Evolutionary conservation across 352 stramenopile species (phyloP).

Genomic region (Phytophthora megakarya): DNA sequence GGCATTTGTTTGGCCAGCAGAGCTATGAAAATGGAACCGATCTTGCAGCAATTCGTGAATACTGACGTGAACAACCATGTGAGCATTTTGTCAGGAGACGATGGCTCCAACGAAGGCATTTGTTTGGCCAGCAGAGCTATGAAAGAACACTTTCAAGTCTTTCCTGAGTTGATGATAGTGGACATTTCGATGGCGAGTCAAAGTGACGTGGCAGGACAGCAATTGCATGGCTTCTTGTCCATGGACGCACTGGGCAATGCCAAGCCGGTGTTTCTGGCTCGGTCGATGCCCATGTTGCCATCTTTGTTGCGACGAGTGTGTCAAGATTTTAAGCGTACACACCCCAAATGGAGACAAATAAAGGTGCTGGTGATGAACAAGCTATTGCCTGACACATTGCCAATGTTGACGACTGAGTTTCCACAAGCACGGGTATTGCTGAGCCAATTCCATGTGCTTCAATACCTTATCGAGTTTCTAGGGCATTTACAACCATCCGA

Average conservation of each 20-base stretch:
- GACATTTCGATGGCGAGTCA: constrained; percentile 36
- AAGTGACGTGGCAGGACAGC: constrained; percentile 19
- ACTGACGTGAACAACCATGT: constrained; percentile 76
- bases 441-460: constrained; percentile 77
- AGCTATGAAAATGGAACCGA: no score
- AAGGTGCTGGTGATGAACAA: constrained; percentile 76
- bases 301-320: constrained; percentile 65
- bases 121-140: constrained; percentile 74
- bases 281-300: constrained; percentile 53
- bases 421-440: constrained; percentile 57
- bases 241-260: constrained; percentile 74
- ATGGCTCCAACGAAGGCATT: constrained; percentile 76
- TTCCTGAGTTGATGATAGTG: constrained; percentile 61
- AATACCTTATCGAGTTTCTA: constrained; percentile 59
- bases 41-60: constrained; percentile 75
- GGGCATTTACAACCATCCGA: constrained; percentile 14
- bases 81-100: constrained; percentile 70
- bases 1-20: constrained; percentile 75
- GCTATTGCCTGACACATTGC: constrained; percentile 54
- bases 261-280: constrained; percentile 65
- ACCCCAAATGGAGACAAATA: constrained; percentile 60
- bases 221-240: constrained; percentile 65
- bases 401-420: constrained; percentile 65
- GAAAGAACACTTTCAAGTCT: constrained; percentile 75
- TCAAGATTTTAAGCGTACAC: constrained; percentile 77